Evolutionary conservation across 2,329 filamentous ascomycete genomes (phyloP).

Genomic region (Fusarium pseudocircinatum): DNA sequence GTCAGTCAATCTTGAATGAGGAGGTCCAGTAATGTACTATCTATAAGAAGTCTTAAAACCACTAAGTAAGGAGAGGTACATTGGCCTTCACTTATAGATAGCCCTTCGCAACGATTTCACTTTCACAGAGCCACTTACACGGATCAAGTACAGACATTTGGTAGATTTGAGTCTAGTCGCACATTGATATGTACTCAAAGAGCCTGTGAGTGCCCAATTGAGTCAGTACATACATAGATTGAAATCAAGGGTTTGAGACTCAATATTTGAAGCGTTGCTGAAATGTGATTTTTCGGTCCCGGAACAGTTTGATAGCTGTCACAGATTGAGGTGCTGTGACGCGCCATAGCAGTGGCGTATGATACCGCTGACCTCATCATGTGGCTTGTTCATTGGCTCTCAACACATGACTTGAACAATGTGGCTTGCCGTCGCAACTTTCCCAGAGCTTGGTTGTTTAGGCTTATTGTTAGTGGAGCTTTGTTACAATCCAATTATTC

Average conservation of each 20-base stretch:
- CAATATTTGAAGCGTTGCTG: conserved; percentile 49
- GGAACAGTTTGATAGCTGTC: neutral
- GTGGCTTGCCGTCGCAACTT: conserved; percentile 15
- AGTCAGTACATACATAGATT: neutral
- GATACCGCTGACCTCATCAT: conserved; percentile 32
- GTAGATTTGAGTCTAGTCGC: neutral
- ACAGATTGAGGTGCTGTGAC: conserved; percentile 8
- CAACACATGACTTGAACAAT: conserved; percentile 17
- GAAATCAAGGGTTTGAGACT: neutral
- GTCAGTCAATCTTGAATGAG: neutral
- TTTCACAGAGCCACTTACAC: neutral
- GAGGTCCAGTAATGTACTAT: neutral
- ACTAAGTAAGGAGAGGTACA: no score
- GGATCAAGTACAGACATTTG: neutral
- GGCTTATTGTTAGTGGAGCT: neutral
- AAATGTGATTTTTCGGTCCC: neutral
- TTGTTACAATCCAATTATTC: neutral
- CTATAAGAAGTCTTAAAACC: no score
- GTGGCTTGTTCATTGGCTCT: conserved; percentile 15
- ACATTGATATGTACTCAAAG: neutral
- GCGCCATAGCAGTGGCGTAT: conserved; percentile 4
- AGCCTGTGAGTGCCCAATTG: no score
- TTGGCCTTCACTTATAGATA: neutral
- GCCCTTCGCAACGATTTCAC: neutral
- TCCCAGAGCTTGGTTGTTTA: neutral